Evolutionary conservation across 768 basidiomycete genomes (phyloP).

Genomic region (Trametes elegans): DNA sequence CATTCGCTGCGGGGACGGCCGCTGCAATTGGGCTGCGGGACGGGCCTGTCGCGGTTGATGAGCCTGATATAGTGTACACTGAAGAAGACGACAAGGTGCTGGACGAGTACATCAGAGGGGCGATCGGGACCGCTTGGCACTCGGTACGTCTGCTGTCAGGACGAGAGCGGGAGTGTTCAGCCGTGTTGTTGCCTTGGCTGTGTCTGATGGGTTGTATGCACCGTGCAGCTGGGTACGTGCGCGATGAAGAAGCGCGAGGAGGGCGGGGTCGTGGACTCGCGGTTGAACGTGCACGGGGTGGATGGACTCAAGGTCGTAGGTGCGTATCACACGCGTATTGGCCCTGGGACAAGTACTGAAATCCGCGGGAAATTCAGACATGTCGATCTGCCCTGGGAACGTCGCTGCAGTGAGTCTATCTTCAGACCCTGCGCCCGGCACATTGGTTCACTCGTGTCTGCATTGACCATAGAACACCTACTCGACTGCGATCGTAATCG

Average conservation of each 20-base stretch:
- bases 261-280: conserved; percentile 60
- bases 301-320: conserved; percentile 46
- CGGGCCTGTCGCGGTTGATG: conserved; percentile 19
- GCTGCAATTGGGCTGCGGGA: not conserved
- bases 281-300: conserved; percentile 63
- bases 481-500: conserved; percentile 44
- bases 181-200: not conserved
- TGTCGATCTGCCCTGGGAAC: conserved; percentile 40
- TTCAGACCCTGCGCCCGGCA: not conserved
- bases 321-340: not conserved
- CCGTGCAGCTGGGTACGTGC: conserved; percentile 55
- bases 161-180: not conserved
- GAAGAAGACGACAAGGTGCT: conserved; percentile 36
- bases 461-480: conserved; percentile 38
- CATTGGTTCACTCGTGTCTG: not conserved
- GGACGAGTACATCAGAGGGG: conserved; percentile 26
- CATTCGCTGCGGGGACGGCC: not conserved
- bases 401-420: conserved; percentile 30
- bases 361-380: conserved; percentile 31
- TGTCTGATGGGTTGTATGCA: not conserved
- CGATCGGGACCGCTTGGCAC: conserved; percentile 33
- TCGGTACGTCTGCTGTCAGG: conserved; percentile 24
- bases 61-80: conserved; percentile 33
- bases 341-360: not conserved
- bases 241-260: conserved; percentile 62